These are phyloP conservation scores for Theobroma cacao DNA, from an alignment of 345 rosid genomes.

Conservation along the genomic window DNA sequence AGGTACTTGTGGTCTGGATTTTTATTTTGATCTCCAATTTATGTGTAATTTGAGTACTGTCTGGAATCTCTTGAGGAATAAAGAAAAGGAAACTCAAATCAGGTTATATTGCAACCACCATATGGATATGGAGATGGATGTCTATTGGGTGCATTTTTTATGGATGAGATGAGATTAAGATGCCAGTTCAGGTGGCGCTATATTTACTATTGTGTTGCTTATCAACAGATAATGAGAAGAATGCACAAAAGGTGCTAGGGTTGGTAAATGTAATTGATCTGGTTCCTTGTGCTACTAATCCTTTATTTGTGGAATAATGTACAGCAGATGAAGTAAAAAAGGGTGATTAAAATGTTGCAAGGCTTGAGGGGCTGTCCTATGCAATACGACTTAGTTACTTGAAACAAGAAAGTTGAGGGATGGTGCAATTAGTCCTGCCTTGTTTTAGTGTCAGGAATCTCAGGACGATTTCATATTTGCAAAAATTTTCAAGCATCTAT, in stretches of 20 bases:
- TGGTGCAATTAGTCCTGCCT: background rate
- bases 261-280: background rate
- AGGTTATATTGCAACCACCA: background rate
- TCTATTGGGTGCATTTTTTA: background rate
- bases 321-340: background rate
- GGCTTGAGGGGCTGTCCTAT: background rate
- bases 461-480: background rate
- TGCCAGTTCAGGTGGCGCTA: background rate
- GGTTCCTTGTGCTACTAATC: background rate
- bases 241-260: background rate
- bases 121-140: background rate
- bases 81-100: background rate
- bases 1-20: slow-evolving; percentile 2
- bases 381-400: background rate
- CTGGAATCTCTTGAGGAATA: background rate
- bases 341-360: background rate
- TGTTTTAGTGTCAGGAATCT: background rate
- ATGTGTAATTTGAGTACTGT: background rate
- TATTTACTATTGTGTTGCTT: background rate
- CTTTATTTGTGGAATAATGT: background rate
- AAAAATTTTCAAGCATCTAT: background rate
- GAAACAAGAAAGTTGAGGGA: background rate
- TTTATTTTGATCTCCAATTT: background rate
- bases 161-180: background rate
- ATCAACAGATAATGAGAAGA: background rate